Base-by-base conservation (phyloP, 1,139 yeast genomes). In the Geotrichum carabidarum region DNA sequence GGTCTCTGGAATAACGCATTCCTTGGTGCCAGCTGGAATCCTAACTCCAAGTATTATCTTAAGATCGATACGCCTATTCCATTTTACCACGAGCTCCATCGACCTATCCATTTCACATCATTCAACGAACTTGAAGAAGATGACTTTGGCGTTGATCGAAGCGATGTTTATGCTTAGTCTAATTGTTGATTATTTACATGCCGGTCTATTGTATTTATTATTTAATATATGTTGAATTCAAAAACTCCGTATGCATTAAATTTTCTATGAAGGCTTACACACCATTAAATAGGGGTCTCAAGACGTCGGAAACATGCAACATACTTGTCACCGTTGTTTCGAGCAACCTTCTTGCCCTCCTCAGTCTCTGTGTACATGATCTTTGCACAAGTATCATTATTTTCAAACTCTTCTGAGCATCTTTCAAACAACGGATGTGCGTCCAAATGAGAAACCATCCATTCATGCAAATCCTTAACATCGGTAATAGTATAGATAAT, bases 371-470 rank as follows among this genome's bases (percentile, higher is more conserved):
- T 82, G 60, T 82, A 82, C 99, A 93, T 93, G 53, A 89, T 81
- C 59, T 79, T 73, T 35, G 91, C 98, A 72, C 98, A 90, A 59
- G 74, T 74, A 70, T 94, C 99, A 31, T 75, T 71, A 2, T 71
- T 70, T 71, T 90, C 97, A 89, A 95, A 90, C 60, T 86, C 89
- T 60, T 80, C 75, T 51, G 80, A 74, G 63, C 90, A 78, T 63
- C 97, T 79, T 71, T 85, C 89, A 69, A 93, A 93, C 65, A 93
- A 72, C 9, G 98, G 98, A 70, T 93, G 99, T 56, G 80, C 86
- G 53, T 86, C 91, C 58, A 93, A 74, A 71, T 94, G 99, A 65
- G 81, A 78, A 18, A 84, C 96, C 99, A 93, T 93, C 99, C 99
- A 93, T 41, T 83, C 76, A 69, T 93, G 98, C 61, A 94, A 76